A percentile compares a stretch with the other conserved stretches of the same genome.
Evolutionary conservation across 2,329 filamentous ascomycete species (phyloP).

Genomic region (Sporothrix schenckii): DNA sequence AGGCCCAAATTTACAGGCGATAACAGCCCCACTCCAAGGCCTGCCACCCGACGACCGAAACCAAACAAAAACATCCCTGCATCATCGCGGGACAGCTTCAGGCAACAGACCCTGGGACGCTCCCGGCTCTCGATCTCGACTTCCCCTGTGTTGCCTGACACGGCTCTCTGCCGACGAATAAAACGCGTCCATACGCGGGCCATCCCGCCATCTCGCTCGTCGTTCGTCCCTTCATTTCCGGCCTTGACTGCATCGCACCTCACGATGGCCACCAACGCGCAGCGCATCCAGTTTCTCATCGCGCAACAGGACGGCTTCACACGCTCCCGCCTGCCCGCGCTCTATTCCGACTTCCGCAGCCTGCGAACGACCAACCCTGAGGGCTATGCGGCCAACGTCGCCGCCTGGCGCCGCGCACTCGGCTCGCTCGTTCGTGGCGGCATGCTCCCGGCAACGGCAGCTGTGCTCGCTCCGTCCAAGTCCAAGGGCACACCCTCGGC

Average conservation of each 20-base stretch:
- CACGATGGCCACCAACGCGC: conserved; percentile 35
- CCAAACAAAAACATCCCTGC: conserved; percentile 29
- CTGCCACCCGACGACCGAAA: conserved; percentile 18
- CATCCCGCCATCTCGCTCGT: background rate
- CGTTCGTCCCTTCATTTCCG: background rate
- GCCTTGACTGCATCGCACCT: background rate
- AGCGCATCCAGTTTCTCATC: conserved; percentile 37
- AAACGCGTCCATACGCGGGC: background rate
- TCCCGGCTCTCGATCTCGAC: background rate
- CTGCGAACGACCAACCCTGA: conserved; percentile 39
- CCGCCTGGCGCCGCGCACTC: conserved; percentile 44
- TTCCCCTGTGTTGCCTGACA: background rate
- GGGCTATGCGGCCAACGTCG: conserved; percentile 42
- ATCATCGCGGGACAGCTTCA: conserved; percentile 30
- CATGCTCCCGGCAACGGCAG: conserved; percentile 39
- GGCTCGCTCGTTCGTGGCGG: conserved; percentile 42
- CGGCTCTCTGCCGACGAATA: background rate
- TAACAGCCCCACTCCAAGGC: background rate
- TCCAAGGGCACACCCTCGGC: background rate
- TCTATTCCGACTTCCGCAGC: conserved; percentile 40
- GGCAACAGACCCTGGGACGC: conserved; percentile 14
- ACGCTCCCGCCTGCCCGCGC: conserved; percentile 37
- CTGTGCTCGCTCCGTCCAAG: background rate
- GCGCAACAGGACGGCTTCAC: conserved; percentile 35
- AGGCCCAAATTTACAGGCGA: background rate